These are phyloP conservation scores for Kwoniella botswanensis DNA, from an alignment of 768 basidiomycete species.

Conservation along the genomic window DNA sequence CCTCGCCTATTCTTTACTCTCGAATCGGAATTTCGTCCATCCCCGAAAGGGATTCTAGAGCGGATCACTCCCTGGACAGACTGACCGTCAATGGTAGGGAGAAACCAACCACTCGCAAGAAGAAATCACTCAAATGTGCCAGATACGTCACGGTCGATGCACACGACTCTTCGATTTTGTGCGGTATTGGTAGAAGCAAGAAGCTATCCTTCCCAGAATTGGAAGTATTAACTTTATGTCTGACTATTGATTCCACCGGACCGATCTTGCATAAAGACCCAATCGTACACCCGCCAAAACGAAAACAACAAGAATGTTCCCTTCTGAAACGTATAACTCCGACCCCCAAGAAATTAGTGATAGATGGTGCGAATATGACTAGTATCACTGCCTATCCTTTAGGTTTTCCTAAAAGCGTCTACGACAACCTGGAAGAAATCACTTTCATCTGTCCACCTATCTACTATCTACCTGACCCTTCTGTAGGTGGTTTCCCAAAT, in stretches of 20 bases:
- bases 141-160: background rate
- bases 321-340: background rate
- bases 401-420: background rate
- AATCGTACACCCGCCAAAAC: background rate
- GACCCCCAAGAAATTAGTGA: background rate
- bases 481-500: background rate
- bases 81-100: background rate
- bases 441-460: conserved; percentile 8
- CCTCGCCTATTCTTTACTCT: background rate
- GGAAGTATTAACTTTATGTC: background rate
- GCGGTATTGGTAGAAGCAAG: background rate
- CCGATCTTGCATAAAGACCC: background rate
- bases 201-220: background rate
- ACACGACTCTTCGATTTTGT: background rate
- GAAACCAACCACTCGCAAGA: background rate
- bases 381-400: background rate
- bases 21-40: background rate
- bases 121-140: background rate
- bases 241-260: background rate
- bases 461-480: background rate
- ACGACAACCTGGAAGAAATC: background rate
- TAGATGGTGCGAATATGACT: conserved; percentile 1
- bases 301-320: background rate
- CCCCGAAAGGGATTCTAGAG: background rate
- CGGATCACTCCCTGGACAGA: background rate